These are phyloP conservation scores for Cladosporium sp. DNA, from an alignment of 2,329 filamentous ascomycete species.

Conservation along the genomic window DNA sequence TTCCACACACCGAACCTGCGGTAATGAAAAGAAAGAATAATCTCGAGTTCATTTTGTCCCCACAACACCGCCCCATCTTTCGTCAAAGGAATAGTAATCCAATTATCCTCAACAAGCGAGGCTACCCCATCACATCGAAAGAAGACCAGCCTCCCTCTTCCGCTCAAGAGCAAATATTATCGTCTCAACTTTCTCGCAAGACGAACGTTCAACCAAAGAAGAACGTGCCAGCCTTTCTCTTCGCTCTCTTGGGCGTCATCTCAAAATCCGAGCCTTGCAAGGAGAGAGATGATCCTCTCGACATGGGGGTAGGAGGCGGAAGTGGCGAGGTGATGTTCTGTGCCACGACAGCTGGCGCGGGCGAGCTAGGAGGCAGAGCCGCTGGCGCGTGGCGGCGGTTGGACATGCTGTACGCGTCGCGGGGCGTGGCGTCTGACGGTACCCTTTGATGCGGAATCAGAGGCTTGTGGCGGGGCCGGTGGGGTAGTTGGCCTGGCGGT, in stretches of 20 bases:
- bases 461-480: constrained; percentile 2
- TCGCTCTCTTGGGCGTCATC: neutral
- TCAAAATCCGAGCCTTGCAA: neutral
- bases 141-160: too few relatives aligned
- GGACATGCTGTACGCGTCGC: neutral
- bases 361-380: neutral
- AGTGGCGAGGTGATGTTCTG: neutral
- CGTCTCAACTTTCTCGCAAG: too few relatives aligned
- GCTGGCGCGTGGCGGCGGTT: neutral
- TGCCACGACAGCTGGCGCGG: neutral
- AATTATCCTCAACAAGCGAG: too few relatives aligned
- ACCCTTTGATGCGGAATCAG: neutral
- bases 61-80: too few relatives aligned
- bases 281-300: neutral
- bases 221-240: constrained; percentile 2
- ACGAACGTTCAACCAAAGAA: constrained; percentile 6
- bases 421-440: constrained; percentile 1
- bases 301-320: neutral
- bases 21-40: neutral
- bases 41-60: too few relatives aligned
- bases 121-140: too few relatives aligned
- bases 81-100: too few relatives aligned
- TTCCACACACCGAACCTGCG: constrained; percentile 1
- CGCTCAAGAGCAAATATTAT: too few relatives aligned
- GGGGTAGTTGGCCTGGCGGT: neutral